phyloP scores from a whole-genome alignment of 83 land plant genomes.

The Picea abies region DNA sequence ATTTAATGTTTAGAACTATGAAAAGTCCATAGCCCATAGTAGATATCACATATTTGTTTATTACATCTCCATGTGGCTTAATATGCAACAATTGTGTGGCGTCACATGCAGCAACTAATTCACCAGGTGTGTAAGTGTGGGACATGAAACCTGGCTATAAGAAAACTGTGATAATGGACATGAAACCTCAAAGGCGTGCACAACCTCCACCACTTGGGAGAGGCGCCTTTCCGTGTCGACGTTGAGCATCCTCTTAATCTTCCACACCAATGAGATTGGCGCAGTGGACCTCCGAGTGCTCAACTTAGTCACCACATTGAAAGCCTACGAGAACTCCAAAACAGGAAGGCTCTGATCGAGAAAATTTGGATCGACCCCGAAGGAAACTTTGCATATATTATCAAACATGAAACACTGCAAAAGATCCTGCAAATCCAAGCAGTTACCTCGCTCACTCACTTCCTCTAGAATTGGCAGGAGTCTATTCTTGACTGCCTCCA shows the following conservation, averaged over 20 bases:
- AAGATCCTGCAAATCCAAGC: not conserved
- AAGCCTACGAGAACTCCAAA: slow-evolving; percentile 19
- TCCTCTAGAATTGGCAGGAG: not conserved
- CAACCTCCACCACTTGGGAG: not conserved
- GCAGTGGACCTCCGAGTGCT: slow-evolving; percentile 14
- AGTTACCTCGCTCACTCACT: not conserved
- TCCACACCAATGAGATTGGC: slow-evolving; percentile 23
- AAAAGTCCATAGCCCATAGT: too few species aligned
- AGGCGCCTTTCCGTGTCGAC: slow-evolving; percentile 29
- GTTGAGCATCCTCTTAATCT: slow-evolving; percentile 24
- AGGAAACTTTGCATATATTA: not conserved
- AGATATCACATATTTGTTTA: too few species aligned
- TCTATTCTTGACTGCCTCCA: not conserved
- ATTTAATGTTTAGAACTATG: too few species aligned
- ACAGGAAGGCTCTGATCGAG: slow-evolving; percentile 9
- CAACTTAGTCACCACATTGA: slow-evolving; percentile 36
- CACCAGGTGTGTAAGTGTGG: too few species aligned
- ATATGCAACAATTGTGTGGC: too few species aligned
- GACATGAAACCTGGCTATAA: too few species aligned
- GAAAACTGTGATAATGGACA: too few species aligned
- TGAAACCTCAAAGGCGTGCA: too few species aligned
- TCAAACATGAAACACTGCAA: slow-evolving; percentile 17
- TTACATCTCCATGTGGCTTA: too few species aligned
- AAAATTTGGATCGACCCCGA: slow-evolving; percentile 18
- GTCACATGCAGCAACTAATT: too few species aligned